Conservation (phyloP, 139 green algal genomes). For the Volvox africanus region DNA sequence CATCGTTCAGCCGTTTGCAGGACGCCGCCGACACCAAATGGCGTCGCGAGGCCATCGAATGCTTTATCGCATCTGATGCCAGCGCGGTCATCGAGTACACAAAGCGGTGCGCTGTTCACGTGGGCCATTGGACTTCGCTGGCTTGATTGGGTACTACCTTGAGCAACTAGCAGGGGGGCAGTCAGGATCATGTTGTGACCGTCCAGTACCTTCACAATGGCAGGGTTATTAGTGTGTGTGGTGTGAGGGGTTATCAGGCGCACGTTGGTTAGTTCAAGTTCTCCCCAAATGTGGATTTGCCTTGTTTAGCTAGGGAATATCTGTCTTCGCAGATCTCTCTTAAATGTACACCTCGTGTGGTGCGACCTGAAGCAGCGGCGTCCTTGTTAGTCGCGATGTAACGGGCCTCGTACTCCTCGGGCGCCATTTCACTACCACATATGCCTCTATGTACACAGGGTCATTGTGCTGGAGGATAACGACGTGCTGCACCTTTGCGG, state of each 20-base stretch:
- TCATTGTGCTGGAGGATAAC: constrained; percentile 93
- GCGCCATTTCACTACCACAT: too few relatives aligned
- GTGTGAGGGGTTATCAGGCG: neutral
- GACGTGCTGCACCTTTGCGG: constrained; percentile 91
- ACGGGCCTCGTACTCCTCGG: too few relatives aligned
- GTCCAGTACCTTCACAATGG: too few relatives aligned
- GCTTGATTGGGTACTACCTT: neutral
- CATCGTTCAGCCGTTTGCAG: constrained; percentile 58
- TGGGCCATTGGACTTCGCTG: too few relatives aligned
- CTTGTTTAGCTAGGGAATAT: too few relatives aligned
- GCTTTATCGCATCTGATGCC: constrained; percentile 96
- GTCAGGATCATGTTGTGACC: too few relatives aligned
- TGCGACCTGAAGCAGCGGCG: too few relatives aligned
- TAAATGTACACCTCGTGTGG: too few relatives aligned
- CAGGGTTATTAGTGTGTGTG: neutral
- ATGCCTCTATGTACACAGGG: constrained; percentile 27
- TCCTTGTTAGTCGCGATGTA: too few relatives aligned
- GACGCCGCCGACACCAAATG: constrained; percentile 65
- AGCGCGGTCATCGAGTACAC: constrained; percentile 98
- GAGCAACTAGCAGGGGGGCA: too few relatives aligned
- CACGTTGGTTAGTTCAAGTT: neutral
- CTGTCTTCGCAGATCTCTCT: too few relatives aligned
- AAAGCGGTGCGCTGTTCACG: neutral
- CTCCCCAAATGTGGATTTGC: too few relatives aligned
- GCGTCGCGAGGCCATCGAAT: constrained; percentile 80